Percentiles rank a stretch among this genome's conserved stretches.
Conservation (phyloP, 2,329 filamentous ascomycete genomes). For the Aspergillus thermomutatus region DNA sequence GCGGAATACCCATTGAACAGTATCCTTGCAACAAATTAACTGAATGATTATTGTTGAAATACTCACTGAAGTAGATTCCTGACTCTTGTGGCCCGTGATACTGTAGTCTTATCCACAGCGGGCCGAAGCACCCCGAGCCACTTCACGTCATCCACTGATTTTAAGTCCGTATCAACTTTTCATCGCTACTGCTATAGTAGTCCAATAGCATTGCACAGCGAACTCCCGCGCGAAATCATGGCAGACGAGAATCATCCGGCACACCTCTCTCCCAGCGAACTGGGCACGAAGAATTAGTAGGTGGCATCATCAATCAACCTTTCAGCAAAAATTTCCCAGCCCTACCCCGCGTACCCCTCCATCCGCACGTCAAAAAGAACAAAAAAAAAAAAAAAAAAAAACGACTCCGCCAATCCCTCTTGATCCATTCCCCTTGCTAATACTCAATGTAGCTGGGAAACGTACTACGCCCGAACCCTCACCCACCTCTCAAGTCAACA, state of each 20-base stretch:
- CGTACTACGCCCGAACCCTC: constrained; percentile 44
- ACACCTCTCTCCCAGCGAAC: constrained; percentile 70
- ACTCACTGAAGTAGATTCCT: background rate
- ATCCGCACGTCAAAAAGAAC: background rate
- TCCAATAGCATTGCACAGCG: background rate
- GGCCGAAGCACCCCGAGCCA: background rate
- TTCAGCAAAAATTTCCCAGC: background rate
- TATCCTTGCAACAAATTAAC: background rate
- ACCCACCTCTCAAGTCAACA: constrained; percentile 34
- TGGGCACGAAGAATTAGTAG: constrained; percentile 91
- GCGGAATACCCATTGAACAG: background rate
- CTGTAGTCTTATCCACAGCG: background rate
- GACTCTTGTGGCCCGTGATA: no score
- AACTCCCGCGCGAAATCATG: constrained; percentile 11
- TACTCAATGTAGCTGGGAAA: constrained; percentile 59
- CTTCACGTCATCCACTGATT: background rate
- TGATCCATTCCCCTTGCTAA: background rate
- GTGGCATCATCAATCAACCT: constrained; percentile 28
- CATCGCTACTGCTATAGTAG: background rate
- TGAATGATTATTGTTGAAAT: background rate
- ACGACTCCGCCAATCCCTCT: no score
- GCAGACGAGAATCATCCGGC: constrained; percentile 46
- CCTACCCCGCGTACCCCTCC: constrained; percentile 9
- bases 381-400: background rate
- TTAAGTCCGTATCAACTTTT: background rate